phyloP scores from a whole-genome alignment of 192 early-diverging fungal genomes.

The Paraglomus brasilianum region DNA sequence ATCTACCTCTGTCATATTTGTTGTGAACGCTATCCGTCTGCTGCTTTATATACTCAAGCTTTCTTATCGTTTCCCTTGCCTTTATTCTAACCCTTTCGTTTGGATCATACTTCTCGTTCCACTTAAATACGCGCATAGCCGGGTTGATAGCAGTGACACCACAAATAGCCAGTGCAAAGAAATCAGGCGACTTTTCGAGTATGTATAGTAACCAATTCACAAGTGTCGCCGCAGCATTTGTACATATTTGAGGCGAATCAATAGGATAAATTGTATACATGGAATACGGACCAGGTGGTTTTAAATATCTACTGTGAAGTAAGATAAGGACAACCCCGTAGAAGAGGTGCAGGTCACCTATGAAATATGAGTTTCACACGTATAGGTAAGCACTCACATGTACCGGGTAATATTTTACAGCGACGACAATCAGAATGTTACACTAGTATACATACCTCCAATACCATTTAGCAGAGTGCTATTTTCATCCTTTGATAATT shows the following conservation, averaged over 20 bases:
- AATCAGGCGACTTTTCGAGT: neutral
- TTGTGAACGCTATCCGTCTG: neutral
- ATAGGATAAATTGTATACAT: slow-evolving; percentile 8
- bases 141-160: slow-evolving; percentile 19
- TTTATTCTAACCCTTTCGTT: neutral
- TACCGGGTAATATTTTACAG: too few relatives aligned
- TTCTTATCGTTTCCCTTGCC: neutral
- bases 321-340: slow-evolving; percentile 13
- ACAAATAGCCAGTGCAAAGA: slow-evolving; percentile 5
- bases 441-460: neutral
- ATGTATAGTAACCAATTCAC: slow-evolving; percentile 13
- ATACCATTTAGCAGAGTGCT: slow-evolving; percentile 28
- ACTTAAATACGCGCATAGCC: slow-evolving; percentile 18
- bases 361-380: neutral
- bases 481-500: slow-evolving; percentile 7
- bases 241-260: slow-evolving; percentile 13
- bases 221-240: slow-evolving; percentile 2
- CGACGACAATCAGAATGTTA: too few relatives aligned
- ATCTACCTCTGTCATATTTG: neutral
- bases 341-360: slow-evolving; percentile 26
- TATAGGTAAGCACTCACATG: too few relatives aligned
- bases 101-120: neutral
- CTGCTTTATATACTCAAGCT: neutral
- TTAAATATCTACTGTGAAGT: slow-evolving; percentile 22
- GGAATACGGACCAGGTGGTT: neutral